Percentiles rank a stretch among this genome's conserved stretches.
Evolutionary conservation across 306 rosid species (phyloP).

Genomic region (Malus sylvestris): DNA sequence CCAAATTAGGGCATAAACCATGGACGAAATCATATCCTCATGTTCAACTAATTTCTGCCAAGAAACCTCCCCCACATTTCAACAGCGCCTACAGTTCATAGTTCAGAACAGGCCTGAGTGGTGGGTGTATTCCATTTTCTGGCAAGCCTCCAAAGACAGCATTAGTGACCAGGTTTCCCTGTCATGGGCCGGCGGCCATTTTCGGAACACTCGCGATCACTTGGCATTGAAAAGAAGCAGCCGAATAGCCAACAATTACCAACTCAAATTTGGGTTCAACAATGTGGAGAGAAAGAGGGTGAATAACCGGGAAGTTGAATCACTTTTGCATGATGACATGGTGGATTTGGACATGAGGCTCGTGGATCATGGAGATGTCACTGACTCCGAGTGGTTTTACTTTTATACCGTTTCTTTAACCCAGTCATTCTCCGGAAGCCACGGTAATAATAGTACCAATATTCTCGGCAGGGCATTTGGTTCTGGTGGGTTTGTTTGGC

Average conservation of each 20-base stretch:
- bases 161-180: neutral
- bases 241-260: neutral
- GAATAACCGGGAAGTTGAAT: neutral
- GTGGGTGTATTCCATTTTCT: no score
- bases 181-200: neutral
- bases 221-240: neutral
- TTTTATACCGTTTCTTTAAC: slow-evolving; percentile 21
- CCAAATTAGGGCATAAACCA: neutral
- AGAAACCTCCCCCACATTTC: neutral
- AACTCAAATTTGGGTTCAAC: neutral
- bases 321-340: neutral
- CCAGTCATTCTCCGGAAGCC: neutral
- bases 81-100: no score
- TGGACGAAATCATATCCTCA: neutral
- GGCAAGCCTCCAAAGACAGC: neutral
- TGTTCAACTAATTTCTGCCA: neutral
- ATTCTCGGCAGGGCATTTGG: slow-evolving; percentile 19
- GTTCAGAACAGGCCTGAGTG: no score
- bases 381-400: slow-evolving; percentile 9
- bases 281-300: neutral
- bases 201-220: neutral
- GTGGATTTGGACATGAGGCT: neutral
- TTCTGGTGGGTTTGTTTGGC: slow-evolving; percentile 31
- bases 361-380: neutral
- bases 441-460: no score